A percentile compares a stretch with the other conserved stretches of the same genome.
phyloP scores from a whole-genome alignment of 108 stramenopile species.

The Pseudonitzschia multiseries region DNA sequence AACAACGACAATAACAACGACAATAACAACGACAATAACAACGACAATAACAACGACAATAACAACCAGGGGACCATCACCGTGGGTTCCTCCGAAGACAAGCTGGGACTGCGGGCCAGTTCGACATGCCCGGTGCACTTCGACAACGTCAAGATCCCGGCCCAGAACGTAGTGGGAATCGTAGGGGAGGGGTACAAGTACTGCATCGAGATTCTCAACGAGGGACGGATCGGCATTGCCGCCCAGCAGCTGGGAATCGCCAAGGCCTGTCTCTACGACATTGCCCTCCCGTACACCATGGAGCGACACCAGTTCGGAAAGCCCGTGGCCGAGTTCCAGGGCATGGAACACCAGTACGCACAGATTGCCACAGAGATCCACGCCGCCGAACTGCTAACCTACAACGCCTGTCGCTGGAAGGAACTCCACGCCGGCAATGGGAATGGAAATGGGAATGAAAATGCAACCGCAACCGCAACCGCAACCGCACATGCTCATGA shows the following conservation, averaged over 20 bases:
- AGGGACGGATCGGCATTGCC: constrained; percentile 96
- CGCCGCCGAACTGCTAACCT: constrained; percentile 88
- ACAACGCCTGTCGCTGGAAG: constrained; percentile 92
- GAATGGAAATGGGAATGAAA: no score
- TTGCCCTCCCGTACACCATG: constrained; percentile 85
- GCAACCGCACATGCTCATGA: no score
- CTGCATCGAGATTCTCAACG: constrained; percentile 95
- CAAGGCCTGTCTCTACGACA: constrained; percentile 84
- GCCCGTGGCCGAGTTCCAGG: constrained; percentile 89
- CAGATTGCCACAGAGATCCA: constrained; percentile 92
- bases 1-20: not conserved
- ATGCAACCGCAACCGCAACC: not conserved
- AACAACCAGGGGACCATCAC: constrained; percentile 50
- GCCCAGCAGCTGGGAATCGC: constrained; percentile 93
- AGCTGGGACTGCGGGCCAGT: constrained; percentile 89
- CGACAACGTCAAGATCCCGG: constrained; percentile 84
- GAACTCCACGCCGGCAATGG: constrained; percentile 33
- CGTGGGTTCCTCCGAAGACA: constrained; percentile 89
- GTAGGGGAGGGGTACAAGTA: constrained; percentile 93
- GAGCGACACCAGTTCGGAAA: constrained; percentile 92
- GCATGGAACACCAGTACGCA: constrained; percentile 96
- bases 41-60: not conserved
- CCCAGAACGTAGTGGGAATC: constrained; percentile 78
- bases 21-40: constrained; percentile 8
- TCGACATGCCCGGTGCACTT: constrained; percentile 89